Conservation (phyloP, 345 rosid species). For the Xanthoceras sorbifolium region DNA sequence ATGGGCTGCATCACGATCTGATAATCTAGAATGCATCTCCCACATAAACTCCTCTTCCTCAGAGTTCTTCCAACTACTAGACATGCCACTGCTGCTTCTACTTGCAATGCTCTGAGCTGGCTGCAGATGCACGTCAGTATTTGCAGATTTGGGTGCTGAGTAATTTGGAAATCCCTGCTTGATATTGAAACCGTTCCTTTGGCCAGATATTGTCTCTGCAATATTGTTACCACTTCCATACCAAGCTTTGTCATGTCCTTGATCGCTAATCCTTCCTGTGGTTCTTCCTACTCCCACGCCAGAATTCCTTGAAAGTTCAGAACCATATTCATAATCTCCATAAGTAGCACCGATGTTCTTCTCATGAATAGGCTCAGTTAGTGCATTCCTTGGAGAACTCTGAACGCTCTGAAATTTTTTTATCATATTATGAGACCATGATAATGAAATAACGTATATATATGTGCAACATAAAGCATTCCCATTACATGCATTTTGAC, state of each 20-base stretch:
- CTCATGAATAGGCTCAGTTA: constrained; percentile 54
- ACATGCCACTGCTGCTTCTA: constrained; percentile 46
- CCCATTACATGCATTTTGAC: constrained; percentile 58
- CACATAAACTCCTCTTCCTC: constrained; percentile 98
- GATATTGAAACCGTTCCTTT: constrained; percentile 56
- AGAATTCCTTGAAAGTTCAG: constrained; percentile 58
- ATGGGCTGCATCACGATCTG: constrained; percentile 53
- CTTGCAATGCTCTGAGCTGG: constrained; percentile 37
- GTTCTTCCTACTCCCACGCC: constrained; percentile 58
- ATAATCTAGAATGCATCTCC: constrained; percentile 81
- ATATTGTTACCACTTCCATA: constrained; percentile 50
- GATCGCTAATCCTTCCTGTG: constrained; percentile 54
- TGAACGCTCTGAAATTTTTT: constrained; percentile 46
- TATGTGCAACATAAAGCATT: constrained; percentile 12
- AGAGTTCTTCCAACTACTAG: constrained; percentile 87
- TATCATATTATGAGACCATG: constrained; percentile 21
- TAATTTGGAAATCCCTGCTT: constrained; percentile 59
- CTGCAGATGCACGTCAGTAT: constrained; percentile 39
- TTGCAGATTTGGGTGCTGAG: constrained; percentile 47
- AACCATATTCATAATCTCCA: constrained; percentile 64
- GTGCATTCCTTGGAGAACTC: constrained; percentile 52
- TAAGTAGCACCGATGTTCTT: constrained; percentile 47
- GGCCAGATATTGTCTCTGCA: constrained; percentile 56
- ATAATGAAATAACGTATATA: constrained; percentile 7
- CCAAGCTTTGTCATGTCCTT: constrained; percentile 64